A percentile compares a stretch with the other conserved stretches of the same genome.
Conservation (phyloP, 805 yeast species). For the Suhomyces tanzawaensis region DNA sequence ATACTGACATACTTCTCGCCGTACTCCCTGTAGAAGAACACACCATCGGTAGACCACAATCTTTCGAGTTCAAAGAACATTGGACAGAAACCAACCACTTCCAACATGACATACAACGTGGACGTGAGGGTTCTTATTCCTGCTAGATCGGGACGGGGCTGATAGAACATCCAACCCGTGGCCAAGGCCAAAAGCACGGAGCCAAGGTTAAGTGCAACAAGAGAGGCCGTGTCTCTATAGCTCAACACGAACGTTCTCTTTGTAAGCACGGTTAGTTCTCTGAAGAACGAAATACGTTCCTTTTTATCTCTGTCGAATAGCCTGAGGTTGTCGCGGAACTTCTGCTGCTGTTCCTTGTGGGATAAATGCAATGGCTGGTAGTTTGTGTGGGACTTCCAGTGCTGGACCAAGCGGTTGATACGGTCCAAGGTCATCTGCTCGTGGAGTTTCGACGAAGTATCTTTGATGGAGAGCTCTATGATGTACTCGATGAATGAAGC, state of each 20-base stretch:
- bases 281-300: slow-evolving; percentile 24
- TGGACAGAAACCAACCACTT: slow-evolving; percentile 40
- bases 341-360: slow-evolving; percentile 12
- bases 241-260: slow-evolving; percentile 32
- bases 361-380: slow-evolving; percentile 4
- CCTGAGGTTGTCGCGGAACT: slow-evolving; percentile 16
- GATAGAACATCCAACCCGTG: slow-evolving; percentile 76
- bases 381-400: slow-evolving; percentile 22
- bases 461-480: slow-evolving; percentile 37
- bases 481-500: slow-evolving; percentile 28
- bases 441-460: slow-evolving; percentile 23
- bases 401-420: slow-evolving; percentile 23
- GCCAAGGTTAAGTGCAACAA: slow-evolving; percentile 38
- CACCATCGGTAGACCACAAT: slow-evolving; percentile 38
- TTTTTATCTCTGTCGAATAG: slow-evolving; percentile 15
- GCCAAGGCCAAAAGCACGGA: slow-evolving; percentile 51
- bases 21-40: slow-evolving; percentile 53
- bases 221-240: slow-evolving; percentile 32
- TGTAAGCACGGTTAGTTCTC: slow-evolving; percentile 33
- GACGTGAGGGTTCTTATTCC: slow-evolving; percentile 62
- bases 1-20: slow-evolving; percentile 67
- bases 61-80: slow-evolving; percentile 39
- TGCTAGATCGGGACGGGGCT: slow-evolving; percentile 55
- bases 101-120: slow-evolving; percentile 34
- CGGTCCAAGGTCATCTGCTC: slow-evolving; percentile 24